Conservation (phyloP, 2,329 filamentous ascomycete genomes). For the Diaporthe longicolla region DNA sequence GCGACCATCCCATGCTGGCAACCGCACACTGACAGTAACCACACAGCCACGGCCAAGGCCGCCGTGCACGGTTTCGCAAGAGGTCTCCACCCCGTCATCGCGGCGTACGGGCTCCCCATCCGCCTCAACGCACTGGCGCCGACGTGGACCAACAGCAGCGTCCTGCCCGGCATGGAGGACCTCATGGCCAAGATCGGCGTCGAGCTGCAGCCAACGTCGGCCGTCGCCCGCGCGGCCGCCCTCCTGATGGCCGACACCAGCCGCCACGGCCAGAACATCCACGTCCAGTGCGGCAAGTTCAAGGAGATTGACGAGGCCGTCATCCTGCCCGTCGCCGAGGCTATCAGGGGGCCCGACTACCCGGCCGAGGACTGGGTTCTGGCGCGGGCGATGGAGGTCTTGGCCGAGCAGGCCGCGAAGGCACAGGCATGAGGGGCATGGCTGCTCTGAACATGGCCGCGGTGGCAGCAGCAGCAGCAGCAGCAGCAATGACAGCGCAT, state of each 20-base stretch:
- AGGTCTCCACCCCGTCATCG: conserved; percentile 57
- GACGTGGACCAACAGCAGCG: conserved; percentile 66
- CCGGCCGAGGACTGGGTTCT: conserved; percentile 55
- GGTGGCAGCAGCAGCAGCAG: neutral
- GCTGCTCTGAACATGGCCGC: neutral
- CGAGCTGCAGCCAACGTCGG: conserved; percentile 59
- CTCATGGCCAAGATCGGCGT: conserved; percentile 57
- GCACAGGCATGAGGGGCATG: conserved; percentile 5
- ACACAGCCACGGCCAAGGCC: conserved; percentile 65
- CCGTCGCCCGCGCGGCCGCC: conserved; percentile 63
- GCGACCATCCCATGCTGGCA: neutral
- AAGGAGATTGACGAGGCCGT: conserved; percentile 67
- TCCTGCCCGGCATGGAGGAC: conserved; percentile 57
- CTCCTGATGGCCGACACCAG: conserved; percentile 63
- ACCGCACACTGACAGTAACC: conserved; percentile 33
- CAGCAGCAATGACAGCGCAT: neutral
- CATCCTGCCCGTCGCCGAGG: conserved; percentile 52
- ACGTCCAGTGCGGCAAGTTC: conserved; percentile 62
- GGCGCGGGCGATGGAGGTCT: conserved; percentile 40
- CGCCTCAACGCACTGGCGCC: conserved; percentile 70
- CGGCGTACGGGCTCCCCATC: conserved; percentile 57
- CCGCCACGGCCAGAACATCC: conserved; percentile 67
- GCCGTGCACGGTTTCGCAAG: conserved; percentile 68
- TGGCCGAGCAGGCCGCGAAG: conserved; percentile 20
- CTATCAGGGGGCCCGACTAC: conserved; percentile 51